A percentile compares a stretch with the other conserved stretches of the same genome.
phyloP scores from a whole-genome alignment of 2,329 filamentous ascomycete species.

The Stromatinia cepivora region DNA sequence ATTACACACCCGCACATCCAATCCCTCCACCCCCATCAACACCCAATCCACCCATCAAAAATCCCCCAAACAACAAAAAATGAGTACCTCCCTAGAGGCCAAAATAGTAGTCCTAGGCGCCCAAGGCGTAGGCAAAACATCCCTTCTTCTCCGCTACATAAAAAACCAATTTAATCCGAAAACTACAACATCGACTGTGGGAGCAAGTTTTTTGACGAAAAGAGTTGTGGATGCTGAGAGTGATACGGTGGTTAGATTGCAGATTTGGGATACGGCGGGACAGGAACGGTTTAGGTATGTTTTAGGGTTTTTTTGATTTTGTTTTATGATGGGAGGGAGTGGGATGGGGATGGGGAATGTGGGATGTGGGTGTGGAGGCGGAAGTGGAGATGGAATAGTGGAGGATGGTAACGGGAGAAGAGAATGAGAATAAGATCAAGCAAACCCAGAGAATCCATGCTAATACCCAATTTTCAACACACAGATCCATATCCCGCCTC shows the following conservation, averaged over 20 bases:
- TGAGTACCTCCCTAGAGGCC: slow-evolving; percentile 61
- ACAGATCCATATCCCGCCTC: slow-evolving; percentile 77
- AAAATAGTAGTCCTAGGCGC: slow-evolving; percentile 82
- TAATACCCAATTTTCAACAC: neutral
- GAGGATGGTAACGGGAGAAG: neutral
- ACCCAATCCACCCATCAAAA: neutral
- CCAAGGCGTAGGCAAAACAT: slow-evolving; percentile 79
- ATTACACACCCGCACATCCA: neutral
- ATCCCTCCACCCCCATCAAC: neutral
- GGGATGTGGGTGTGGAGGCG: neutral
- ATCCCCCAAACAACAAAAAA: neutral
- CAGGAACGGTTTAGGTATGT: slow-evolving; percentile 81
- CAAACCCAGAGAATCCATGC: neutral
- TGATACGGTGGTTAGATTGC: slow-evolving; percentile 82
- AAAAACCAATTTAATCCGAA: slow-evolving; percentile 40
- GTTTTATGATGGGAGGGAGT: neutral
- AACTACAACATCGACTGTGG: slow-evolving; percentile 62
- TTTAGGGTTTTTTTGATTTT: neutral
- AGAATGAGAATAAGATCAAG: neutral
- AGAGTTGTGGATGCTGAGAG: slow-evolving; percentile 79
- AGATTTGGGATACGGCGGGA: slow-evolving; percentile 95
- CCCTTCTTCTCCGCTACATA: slow-evolving; percentile 68
- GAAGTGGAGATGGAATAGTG: neutral
- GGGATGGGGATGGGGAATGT: too few relatives aligned
- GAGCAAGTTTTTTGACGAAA: slow-evolving; percentile 78